phyloP scores from a whole-genome alignment of 179 eudicot genomes.

The Vitellaria paradoxa region DNA sequence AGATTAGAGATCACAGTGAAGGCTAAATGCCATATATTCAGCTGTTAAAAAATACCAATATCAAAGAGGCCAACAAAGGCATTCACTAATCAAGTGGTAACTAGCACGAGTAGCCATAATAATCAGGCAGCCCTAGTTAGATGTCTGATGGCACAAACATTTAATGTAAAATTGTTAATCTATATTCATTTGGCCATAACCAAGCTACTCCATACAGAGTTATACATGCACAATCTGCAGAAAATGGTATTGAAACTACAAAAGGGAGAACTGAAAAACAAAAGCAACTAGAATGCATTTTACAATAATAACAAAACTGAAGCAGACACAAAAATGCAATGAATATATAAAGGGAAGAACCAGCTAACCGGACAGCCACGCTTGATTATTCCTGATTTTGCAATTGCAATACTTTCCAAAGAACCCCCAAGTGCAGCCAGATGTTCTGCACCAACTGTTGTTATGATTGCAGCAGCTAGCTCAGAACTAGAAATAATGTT shows the following conservation, averaged over 20 bases:
- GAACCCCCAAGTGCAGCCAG: conserved; percentile 97
- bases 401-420: conserved; percentile 86
- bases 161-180: background rate
- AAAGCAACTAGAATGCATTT: background rate
- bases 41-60: background rate
- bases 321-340: background rate
- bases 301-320: background rate
- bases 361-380: conserved; percentile 84
- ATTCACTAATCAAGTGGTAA: background rate
- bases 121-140: background rate
- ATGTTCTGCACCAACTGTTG: conserved; percentile 89
- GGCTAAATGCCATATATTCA: background rate
- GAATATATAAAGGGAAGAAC: conserved; percentile 33
- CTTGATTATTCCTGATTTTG: conserved; percentile 96
- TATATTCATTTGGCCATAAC: background rate
- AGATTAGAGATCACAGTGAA: background rate
- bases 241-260: background rate
- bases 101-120: background rate
- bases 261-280: background rate
- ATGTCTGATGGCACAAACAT: background rate
- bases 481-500: conserved; percentile 65
- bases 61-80: background rate
- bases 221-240: background rate
- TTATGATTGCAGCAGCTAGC: conserved; percentile 77
- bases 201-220: background rate